Conservation (phyloP, 176 grass and related monocot species). For the Coix lacrymajobi region DNA sequence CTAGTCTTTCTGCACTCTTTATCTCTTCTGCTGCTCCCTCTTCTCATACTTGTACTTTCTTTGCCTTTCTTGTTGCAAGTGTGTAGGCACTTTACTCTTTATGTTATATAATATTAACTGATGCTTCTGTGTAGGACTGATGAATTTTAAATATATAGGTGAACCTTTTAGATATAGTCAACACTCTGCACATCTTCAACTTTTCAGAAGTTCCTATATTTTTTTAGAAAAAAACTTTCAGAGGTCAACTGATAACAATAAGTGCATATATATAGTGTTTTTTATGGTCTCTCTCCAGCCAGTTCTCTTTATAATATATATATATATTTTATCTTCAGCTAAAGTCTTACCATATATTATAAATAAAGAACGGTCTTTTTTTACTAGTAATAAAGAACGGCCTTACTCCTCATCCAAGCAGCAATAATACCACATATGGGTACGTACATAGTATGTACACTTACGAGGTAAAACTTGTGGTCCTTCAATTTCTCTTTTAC, state of each 20-base stretch:
- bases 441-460: background rate
- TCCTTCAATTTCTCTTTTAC: conserved; percentile 18
- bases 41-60: conserved; percentile 34
- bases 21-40: conserved; percentile 36
- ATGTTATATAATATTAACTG: conserved; percentile 12
- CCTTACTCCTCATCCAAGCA: conserved; percentile 13
- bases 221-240: background rate
- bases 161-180: conserved; percentile 18
- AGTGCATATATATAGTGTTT: background rate
- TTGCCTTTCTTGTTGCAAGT: conserved; percentile 13
- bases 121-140: background rate
- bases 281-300: background rate
- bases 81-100: conserved; percentile 31
- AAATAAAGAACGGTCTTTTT: background rate
- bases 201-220: conserved; percentile 5
- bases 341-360: background rate
- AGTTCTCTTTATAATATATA: background rate
- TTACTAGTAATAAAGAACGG: background rate
- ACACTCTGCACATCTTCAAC: background rate
- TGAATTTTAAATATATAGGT: conserved; percentile 6
- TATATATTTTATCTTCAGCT: background rate
- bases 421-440: background rate
- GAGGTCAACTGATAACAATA: conserved; percentile 17
- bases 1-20: conserved; percentile 40
- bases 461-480: background rate